Evolutionary conservation across 2,329 filamentous ascomycete genomes (phyloP).

Genomic region (Colletotrichum lini): DNA sequence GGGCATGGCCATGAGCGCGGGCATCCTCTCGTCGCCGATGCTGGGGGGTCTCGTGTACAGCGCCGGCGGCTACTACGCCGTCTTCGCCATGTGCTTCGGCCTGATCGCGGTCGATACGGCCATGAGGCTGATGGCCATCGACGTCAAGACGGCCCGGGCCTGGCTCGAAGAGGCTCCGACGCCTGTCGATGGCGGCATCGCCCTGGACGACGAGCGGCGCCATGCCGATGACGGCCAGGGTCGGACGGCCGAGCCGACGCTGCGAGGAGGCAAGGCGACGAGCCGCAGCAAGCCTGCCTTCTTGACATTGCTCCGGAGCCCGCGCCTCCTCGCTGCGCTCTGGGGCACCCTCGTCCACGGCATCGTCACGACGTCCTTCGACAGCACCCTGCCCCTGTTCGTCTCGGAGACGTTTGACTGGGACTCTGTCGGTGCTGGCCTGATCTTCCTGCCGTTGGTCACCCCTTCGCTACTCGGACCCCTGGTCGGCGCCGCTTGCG

Average conservation of each 20-base stretch:
- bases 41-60: constrained; percentile 53
- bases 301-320: constrained; percentile 47
- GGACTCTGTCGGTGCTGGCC: constrained; percentile 22
- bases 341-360: constrained; percentile 54
- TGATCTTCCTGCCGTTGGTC: constrained; percentile 43
- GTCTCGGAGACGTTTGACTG: constrained; percentile 50
- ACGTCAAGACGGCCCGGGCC: constrained; percentile 29
- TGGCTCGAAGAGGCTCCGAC: not conserved
- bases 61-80: constrained; percentile 51
- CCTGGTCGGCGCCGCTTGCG: constrained; percentile 45
- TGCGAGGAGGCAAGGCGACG: constrained; percentile 42
- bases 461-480: constrained; percentile 53
- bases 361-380: constrained; percentile 51
- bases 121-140: constrained; percentile 52
- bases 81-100: constrained; percentile 51
- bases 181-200: not conserved
- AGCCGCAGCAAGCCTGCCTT: constrained; percentile 43
- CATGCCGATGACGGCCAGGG: not conserved
- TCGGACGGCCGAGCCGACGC: not conserved
- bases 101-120: constrained; percentile 51
- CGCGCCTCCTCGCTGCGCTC: constrained; percentile 52
- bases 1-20: constrained; percentile 53
- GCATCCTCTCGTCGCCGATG: constrained; percentile 50
- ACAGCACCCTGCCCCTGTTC: constrained; percentile 53
- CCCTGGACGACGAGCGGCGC: not conserved